Evolutionary conservation across 768 basidiomycete species (phyloP).

Genomic region (Xanthoconium purpureum): DNA sequence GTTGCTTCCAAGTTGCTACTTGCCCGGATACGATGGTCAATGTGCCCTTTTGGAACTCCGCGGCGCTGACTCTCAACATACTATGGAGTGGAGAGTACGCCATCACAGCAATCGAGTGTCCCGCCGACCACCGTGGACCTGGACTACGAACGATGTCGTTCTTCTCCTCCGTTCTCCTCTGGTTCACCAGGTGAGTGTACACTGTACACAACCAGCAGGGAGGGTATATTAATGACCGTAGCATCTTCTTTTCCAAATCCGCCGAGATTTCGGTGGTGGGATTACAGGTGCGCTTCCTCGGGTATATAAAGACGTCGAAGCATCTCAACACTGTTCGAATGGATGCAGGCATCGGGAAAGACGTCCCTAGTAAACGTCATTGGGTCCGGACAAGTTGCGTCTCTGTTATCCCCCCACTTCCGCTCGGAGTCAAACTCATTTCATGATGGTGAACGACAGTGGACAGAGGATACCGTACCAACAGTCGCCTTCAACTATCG

Average conservation of each 20-base stretch:
- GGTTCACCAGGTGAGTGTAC: slow-evolving; percentile 48
- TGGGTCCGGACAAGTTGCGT: slow-evolving; percentile 67
- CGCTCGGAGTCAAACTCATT: background rate
- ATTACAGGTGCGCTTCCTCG: slow-evolving; percentile 55
- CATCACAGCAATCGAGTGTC: too few species aligned
- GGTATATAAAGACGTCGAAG: background rate
- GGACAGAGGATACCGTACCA: slow-evolving; percentile 95
- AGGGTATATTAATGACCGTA: slow-evolving; percentile 22
- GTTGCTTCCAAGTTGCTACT: background rate
- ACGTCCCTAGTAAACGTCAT: slow-evolving; percentile 93
- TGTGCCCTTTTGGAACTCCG: slow-evolving; percentile 9
- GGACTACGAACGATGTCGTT: slow-evolving; percentile 37
- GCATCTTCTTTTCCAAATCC: slow-evolving; percentile 82
- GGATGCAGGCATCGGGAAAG: slow-evolving; percentile 81
- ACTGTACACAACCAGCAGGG: background rate
- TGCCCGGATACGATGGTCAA: too few species aligned
- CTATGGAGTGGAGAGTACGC: background rate
- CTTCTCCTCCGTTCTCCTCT: slow-evolving; percentile 53
- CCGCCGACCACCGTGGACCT: background rate
- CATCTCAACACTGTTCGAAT: background rate
- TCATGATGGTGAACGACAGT: slow-evolving; percentile 42
- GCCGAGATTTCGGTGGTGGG: slow-evolving; percentile 92
- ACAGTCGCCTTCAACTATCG: slow-evolving; percentile 93
- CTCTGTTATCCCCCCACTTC: background rate
- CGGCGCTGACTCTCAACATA: background rate